Conservation (phyloP, 2,329 filamentous ascomycete species). For the Sphaceloma murrayae region DNA sequence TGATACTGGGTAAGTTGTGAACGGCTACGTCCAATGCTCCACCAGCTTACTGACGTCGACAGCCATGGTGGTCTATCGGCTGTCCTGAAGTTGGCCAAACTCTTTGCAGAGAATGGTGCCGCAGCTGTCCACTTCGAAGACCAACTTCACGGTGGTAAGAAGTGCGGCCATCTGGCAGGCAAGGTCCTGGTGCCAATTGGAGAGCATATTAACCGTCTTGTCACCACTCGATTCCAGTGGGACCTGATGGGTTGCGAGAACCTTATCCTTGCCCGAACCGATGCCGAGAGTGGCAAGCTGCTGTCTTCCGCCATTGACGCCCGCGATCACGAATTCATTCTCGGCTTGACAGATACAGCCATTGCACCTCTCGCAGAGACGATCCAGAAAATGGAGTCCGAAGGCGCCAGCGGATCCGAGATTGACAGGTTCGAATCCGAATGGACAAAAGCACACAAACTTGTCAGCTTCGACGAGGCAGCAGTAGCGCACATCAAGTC, state of each 20-base stretch:
- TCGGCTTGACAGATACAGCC: slow-evolving; percentile 67
- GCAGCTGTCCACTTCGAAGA: slow-evolving; percentile 97
- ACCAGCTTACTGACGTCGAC: slow-evolving; percentile 20
- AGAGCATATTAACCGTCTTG: slow-evolving; percentile 92
- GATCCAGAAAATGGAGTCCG: slow-evolving; percentile 77
- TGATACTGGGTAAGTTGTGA: slow-evolving; percentile 58
- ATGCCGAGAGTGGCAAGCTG: slow-evolving; percentile 86
- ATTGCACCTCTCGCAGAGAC: slow-evolving; percentile 76
- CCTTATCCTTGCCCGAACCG: slow-evolving; percentile 85
- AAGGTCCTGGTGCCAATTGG: slow-evolving; percentile 90
- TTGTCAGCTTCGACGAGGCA: slow-evolving; percentile 84
- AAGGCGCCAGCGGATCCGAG: slow-evolving; percentile 65
- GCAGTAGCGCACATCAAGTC: slow-evolving; percentile 34
- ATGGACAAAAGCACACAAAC: slow-evolving; percentile 78
- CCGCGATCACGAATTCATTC: slow-evolving; percentile 93
- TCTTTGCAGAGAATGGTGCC: slow-evolving; percentile 94
- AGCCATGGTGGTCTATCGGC: slow-evolving; percentile 84
- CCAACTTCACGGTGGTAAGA: slow-evolving; percentile 95
- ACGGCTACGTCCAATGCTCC: not conserved
- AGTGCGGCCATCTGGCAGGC: slow-evolving; percentile 91
- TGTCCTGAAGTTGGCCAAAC: slow-evolving; percentile 90
- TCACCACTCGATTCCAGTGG: slow-evolving; percentile 92
- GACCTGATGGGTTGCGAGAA: slow-evolving; percentile 96
- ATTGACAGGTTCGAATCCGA: slow-evolving; percentile 77
- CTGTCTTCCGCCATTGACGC: slow-evolving; percentile 86